Evolutionary conservation across 208 protist species (phyloP).

Genomic region (Leishmania tarentolae): DNA sequence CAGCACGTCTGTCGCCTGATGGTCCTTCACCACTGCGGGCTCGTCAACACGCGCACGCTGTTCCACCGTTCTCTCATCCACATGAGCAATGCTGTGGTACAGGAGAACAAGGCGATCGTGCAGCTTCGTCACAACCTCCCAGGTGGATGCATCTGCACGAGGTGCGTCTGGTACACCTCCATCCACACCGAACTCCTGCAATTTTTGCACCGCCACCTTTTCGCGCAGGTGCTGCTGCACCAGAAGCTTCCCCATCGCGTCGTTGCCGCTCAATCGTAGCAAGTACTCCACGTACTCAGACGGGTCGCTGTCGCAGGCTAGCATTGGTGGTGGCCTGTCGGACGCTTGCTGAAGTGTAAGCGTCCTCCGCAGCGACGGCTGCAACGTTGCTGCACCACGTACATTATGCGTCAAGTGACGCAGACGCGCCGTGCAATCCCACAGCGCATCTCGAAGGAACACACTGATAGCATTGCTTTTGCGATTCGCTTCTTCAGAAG

Average conservation of each 20-base stretch:
- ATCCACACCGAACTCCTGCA: not conserved
- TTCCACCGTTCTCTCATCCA: conserved; percentile 13
- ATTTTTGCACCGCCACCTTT: conserved; percentile 15
- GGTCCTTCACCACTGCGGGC: conserved; percentile 6
- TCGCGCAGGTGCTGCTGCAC: conserved; percentile 48
- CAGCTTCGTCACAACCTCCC: conserved; percentile 55
- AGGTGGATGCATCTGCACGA: conserved; percentile 28
- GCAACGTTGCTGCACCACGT: not conserved
- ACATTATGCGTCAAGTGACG: conserved; percentile 18
- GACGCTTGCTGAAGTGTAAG: conserved; percentile 21
- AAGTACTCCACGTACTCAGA: conserved; percentile 54
- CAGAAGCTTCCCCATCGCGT: conserved; percentile 27
- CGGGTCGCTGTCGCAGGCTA: conserved; percentile 36
- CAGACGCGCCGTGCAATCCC: conserved; percentile 36
- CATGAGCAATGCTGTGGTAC: conserved; percentile 15
- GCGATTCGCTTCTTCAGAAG: conserved; percentile 20
- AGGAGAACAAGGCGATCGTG: conserved; percentile 41
- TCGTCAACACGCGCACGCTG: conserved; percentile 18
- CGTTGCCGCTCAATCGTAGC: conserved; percentile 30
- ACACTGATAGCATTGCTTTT: conserved; percentile 32
- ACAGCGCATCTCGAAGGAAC: conserved; percentile 49
- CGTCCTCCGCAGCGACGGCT: conserved; percentile 13
- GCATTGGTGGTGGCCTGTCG: conserved; percentile 23
- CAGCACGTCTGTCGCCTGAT: conserved; percentile 11
- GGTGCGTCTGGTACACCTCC: not conserved